Base-by-base conservation (phyloP, 371 early-diverging fungal species). In the Thermomucor indicae-seudaticae region DNA sequence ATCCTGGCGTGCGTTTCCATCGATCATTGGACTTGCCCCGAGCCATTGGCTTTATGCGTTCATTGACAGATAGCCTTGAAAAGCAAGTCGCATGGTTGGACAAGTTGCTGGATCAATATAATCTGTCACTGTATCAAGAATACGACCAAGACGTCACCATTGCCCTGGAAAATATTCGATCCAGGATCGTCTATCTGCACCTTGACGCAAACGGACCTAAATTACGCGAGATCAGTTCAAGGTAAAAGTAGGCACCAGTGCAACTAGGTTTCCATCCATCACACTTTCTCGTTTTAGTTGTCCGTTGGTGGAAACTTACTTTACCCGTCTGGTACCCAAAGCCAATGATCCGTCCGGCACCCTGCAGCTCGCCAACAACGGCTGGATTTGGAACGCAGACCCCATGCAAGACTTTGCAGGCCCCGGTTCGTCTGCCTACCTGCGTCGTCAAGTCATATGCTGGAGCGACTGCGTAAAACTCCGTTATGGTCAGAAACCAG, bases 391-490 rank as follows among this genome's bases (percentile, higher is more conserved):
- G 98, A 92, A 92, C 57, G 97, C 93, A 4, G 91, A 96, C 55
- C 97, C 96, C 4, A 60, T 95, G 39, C 64, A 80, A 29, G 92
- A 96, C 69, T 97, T 98, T 82, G 97, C 95, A 8, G 88, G 88
- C 16, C 76, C 87, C 12, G 77, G 70, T 31, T 92, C 93, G 4
- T 81, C 84, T 49, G 90, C 96, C 0, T 98, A 97, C 60, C 67
- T 98, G 25, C 79, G 86, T 11, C 88, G 97, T 46, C 92, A 96
- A 57, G 89, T 98, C 19, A 97, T 98, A 62, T 82, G 92, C 14
- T 98, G 98, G 98, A 95, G 97, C 16, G 98, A 98, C 64, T 98
- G 98, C 70, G 96, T 96, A 23, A 98, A 98, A 57, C 80, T 98
- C 42, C 86, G 94, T 22, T 98, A 95, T 60, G 98, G 98, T 27